Evolutionary conservation across 768 basidiomycete genomes (phyloP), one percentile per base, ranked within the genome.

Genomic region (Chlorophyllum brunneum): DNA sequence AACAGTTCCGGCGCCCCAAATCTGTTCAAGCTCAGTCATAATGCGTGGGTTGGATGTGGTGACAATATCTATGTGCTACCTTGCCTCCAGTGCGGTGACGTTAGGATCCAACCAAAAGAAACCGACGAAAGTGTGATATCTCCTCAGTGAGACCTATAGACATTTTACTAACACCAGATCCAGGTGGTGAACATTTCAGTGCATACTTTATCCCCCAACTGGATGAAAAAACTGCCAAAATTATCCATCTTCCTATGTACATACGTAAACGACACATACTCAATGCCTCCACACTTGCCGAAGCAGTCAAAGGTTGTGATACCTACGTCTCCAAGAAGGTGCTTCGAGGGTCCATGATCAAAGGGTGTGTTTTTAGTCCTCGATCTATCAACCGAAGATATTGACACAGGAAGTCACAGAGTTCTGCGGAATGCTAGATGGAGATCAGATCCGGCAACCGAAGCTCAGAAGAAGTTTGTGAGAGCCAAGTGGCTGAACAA

Each of bases 11-110:
- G 80, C 10, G 71, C 72, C 23, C 78, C 84, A 10, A 79, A 85
- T 58, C 70, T 88, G 15, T 56, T 67, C 16, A 65, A 64, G 20
- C 53, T 87, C 34, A 92, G 83, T 56, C 67, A 60, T 16, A 74
- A 80, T 57, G 80, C 87, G 4, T 93, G 93, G 93, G 85, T 95
- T 6, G 81, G 81, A 2, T 91, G 88, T 59, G 89, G 92, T 5
- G 71, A 74, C 3, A 76, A 82, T 30, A 65, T 81, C 13, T 88
- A 86, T 64, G 78, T 95, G 6, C 72, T 95, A 16, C n/a, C 51
- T 27, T 53, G 51, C 15, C 43, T 53, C n/a, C 51, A 53, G n/a
- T 39, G 15, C 23, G 51, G 51, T 22, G 51, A 53, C 18, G 43
- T 53, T 20, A 45, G 51, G 13, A 53, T 53, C 24, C 51, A 53